Percentiles rank a stretch among this genome's conserved stretches.
Evolutionary conservation across 2,329 filamentous ascomycete species (phyloP).

Genomic region (Monilinia fructicola): DNA sequence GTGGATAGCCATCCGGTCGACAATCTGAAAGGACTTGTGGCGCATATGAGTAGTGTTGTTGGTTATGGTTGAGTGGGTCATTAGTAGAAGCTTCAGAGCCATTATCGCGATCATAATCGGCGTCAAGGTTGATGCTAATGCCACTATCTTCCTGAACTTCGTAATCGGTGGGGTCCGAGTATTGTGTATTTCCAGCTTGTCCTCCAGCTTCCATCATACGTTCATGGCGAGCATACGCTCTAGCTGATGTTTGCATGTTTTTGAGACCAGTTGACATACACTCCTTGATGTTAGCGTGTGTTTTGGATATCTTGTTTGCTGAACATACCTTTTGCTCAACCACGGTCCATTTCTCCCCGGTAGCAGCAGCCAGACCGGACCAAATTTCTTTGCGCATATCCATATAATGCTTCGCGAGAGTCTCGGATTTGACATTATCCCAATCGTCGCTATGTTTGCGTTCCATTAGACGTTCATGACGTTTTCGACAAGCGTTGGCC

Average conservation of each 20-base stretch:
- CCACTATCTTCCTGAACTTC: conserved; percentile 58
- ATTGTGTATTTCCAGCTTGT: conserved; percentile 6
- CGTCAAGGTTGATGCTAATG: conserved; percentile 61
- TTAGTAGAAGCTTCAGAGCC: conserved; percentile 24
- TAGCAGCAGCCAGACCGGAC: conserved; percentile 67
- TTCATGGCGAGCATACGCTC: conserved; percentile 65
- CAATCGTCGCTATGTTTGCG: conserved; percentile 61
- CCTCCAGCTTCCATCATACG: conserved; percentile 44
- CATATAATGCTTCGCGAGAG: conserved; percentile 76
- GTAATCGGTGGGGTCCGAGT: conserved; percentile 18
- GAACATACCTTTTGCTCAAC: conserved; percentile 59
- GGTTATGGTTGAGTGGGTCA: conserved; percentile 15
- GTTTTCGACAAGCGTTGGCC: conserved; percentile 73
- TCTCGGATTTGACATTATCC: conserved; percentile 73
- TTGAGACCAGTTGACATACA: conserved; percentile 83
- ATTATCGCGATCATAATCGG: conserved; percentile 35
- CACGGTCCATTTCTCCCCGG: conserved; percentile 81
- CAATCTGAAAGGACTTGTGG: conserved; percentile 19
- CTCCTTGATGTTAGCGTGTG: conserved; percentile 46
- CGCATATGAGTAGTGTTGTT: conserved; percentile 23
- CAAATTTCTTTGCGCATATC: conserved; percentile 78
- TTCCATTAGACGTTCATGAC: conserved; percentile 82
- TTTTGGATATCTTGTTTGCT: conserved; percentile 6
- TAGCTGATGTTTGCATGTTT: conserved; percentile 70
- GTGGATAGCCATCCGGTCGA: conserved; percentile 21